These are phyloP conservation scores for Papiliotrema nemorosa DNA, from an alignment of 1,284 basidiomycete species.

Conservation along the genomic window DNA sequence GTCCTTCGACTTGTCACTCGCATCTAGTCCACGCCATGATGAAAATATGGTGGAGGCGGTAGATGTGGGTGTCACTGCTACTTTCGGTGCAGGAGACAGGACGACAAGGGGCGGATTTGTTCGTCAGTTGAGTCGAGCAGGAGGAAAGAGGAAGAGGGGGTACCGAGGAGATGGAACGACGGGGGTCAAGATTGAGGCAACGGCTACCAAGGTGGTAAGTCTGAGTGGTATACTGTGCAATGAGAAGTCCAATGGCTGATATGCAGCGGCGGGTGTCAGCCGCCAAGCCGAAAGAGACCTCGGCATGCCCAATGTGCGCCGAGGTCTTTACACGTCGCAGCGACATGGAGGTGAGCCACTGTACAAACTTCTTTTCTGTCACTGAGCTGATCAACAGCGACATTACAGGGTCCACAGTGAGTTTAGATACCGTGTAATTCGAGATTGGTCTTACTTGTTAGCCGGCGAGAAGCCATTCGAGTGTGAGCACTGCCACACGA, in stretches of 20 bases:
- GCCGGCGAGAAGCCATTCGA: background rate
- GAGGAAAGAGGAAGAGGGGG: background rate
- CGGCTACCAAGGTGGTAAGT: background rate
- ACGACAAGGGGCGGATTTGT: too few species aligned
- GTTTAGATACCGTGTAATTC: background rate
- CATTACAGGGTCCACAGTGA: slow-evolving; percentile 5
- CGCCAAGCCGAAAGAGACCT: too few species aligned
- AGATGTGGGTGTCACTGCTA: too few species aligned
- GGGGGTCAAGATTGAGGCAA: background rate
- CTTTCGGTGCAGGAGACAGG: too few species aligned
- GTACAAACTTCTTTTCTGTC: background rate
- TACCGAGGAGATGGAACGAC: background rate
- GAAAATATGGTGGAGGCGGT: too few species aligned
- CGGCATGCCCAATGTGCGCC: slow-evolving; percentile 1
- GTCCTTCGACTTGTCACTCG: too few species aligned
- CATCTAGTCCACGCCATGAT: too few species aligned
- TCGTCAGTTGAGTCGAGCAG: background rate
- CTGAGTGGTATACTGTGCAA: background rate
- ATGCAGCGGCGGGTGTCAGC: too few species aligned
- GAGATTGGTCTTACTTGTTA: background rate
- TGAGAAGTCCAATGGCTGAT: background rate
- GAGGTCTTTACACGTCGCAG: slow-evolving; percentile 4
- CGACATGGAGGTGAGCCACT: slow-evolving; percentile 4
- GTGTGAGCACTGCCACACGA: slow-evolving; percentile 1
- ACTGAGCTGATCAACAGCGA: slow-evolving; percentile 1